Conservation (phyloP, 179 eudicot species). For the Spinacia oleracea region DNA sequence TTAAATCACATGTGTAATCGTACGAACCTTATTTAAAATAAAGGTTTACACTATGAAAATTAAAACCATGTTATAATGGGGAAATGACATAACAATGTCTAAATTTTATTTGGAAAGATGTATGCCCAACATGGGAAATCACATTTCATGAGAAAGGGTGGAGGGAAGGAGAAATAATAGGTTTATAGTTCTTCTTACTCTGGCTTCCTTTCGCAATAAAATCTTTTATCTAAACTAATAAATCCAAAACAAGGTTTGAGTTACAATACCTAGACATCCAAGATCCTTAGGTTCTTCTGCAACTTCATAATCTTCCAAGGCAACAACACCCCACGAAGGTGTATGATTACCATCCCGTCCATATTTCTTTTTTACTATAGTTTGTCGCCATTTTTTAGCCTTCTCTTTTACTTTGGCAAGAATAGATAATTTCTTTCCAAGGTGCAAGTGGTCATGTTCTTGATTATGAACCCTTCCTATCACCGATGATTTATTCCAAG, state of each 20-base stretch:
- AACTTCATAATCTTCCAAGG: conserved; percentile 49
- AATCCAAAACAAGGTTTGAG: neutral
- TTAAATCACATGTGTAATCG: no score
- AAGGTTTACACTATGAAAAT: neutral
- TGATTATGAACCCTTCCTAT: conserved; percentile 41
- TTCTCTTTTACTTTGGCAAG: conserved; percentile 71
- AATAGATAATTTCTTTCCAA: conserved; percentile 59
- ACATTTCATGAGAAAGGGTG: neutral
- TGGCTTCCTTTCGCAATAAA: neutral
- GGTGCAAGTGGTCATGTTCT: conserved; percentile 44
- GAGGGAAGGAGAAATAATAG: neutral
- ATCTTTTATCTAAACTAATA: neutral
- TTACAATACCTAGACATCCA: conserved; percentile 56
- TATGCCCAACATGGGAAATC: neutral
- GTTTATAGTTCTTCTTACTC: neutral
- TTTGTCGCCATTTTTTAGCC: conserved; percentile 59
- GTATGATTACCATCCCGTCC: conserved; percentile 34
- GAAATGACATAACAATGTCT: neutral
- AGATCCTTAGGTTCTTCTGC: conserved; percentile 55
- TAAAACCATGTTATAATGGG: neutral
- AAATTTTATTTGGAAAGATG: no score
- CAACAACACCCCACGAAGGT: conserved; percentile 54
- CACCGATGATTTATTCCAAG: conserved; percentile 41
- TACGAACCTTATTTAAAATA: no score
- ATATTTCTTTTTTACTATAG: conserved; percentile 48